Base-by-base conservation (phyloP, 2,329 filamentous ascomycete species). In the Colletotrichum trifolii region DNA sequence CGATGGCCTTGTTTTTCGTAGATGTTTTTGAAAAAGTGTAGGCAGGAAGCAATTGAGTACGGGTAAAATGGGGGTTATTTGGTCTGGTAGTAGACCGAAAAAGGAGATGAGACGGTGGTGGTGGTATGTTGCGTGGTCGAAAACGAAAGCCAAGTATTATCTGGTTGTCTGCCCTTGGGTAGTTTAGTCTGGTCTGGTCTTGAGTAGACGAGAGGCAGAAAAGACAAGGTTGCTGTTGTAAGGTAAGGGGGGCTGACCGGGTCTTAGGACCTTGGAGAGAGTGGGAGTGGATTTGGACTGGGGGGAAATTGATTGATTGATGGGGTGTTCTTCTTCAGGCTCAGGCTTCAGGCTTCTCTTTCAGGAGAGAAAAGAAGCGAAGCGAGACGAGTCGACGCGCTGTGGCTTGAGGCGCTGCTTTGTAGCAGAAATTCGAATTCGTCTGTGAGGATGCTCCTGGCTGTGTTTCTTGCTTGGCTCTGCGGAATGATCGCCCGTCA, bases 381-480 rank as follows among this genome's bases (percentile, higher is more conserved):
- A 25, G 54, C 60, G 54, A 63, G 60, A 63, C 60, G 60, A 63
- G 54, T 38, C 49, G 50, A 47, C 25, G 15, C 39, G 11, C 42
- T 61, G 58, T 66, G 63, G 63, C 63, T 66, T 66, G 58, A 63
- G 38, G 58, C 58, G 63, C 53, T 66, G 52, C 63, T 66, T 66
- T 57, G 63, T 66, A 66, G 59, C 63, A 66, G 59, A 66, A 58
- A 48, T 57, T 49, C 63, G 52, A 53, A 53, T 57, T 49, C 25
- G 62, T 52, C 63, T 53, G 58, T 55, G 45, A 60, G 39, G 52
- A 40, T 47, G 58, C 39, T 40, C 63, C 58, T 57, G 52, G 58
- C 46, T 38, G 25, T 25, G 25, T 25, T 25, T 25, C 25, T 25
- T 25, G 25, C 25, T 25, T 25, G 25, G 25, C 25, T 25, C 25